Conservation (phyloP, 768 basidiomycete genomes). For the Tylopilus plumbeoviolaceoides region DNA sequence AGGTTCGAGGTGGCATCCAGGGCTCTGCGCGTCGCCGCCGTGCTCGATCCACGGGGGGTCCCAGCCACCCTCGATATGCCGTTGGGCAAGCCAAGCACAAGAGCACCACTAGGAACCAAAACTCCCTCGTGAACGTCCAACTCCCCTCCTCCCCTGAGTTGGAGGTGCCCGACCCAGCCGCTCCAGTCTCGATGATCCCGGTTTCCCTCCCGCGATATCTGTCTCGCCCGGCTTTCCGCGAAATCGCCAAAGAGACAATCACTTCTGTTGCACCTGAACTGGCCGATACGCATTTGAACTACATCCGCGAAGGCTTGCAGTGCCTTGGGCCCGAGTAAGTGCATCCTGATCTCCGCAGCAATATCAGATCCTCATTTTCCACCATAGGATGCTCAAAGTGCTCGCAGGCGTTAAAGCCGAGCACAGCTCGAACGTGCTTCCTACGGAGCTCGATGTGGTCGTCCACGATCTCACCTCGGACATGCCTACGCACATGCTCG, state of each 20-base stretch:
- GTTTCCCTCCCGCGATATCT: conserved; percentile 24
- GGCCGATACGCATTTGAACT: conserved; percentile 18
- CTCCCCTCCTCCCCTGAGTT: conserved; percentile 20
- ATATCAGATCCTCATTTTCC: conserved; percentile 6
- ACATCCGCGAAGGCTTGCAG: conserved; percentile 27
- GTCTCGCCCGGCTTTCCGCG: conserved; percentile 17
- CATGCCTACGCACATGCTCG: conserved; percentile 32
- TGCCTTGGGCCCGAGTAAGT: conserved; percentile 29
- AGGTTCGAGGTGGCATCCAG: conserved; percentile 28
- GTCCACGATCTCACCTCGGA: conserved; percentile 31
- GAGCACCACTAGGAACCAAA: conserved; percentile 10
- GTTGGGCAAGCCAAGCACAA: conserved; percentile 39
- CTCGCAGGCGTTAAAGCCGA: conserved; percentile 27
- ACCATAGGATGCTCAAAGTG: conserved; percentile 28
- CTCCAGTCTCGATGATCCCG: conserved; percentile 4
- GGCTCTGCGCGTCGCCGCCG: conserved; percentile 38
- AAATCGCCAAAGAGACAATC: conserved; percentile 14
- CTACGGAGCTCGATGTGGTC: conserved; percentile 23
- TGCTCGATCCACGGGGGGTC: conserved; percentile 29
- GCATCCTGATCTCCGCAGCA: fast-evolving
- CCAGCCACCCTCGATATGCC: conserved; percentile 31
- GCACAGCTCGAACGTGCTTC: conserved; percentile 21
- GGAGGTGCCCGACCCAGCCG: not conserved
- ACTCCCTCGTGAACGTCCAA: conserved; percentile 27
- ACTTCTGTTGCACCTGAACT: conserved; percentile 25